phyloP scores from a whole-genome alignment of 306 rosid genomes.

The Castanea sativa region DNA sequence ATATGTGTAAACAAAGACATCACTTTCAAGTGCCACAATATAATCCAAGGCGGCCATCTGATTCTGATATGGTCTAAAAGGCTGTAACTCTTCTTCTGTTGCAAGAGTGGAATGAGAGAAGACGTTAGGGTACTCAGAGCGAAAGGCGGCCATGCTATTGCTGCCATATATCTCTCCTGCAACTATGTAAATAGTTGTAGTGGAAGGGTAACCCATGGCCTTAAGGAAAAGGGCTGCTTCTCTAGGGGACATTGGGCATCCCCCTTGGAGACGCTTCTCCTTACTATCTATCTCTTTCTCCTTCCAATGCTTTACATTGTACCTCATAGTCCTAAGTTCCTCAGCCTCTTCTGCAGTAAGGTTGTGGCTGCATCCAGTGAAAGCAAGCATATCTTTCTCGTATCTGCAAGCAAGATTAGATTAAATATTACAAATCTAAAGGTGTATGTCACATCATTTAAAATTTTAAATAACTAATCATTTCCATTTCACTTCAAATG shows the following conservation, averaged over 20 bases:
- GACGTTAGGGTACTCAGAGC: conserved; percentile 69
- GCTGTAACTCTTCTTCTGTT: conserved; percentile 72
- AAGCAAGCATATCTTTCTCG: conserved; percentile 99
- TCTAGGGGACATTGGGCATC: conserved; percentile 96
- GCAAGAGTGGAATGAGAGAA: conserved; percentile 83
- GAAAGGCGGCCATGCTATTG: conserved; percentile 69
- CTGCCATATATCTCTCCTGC: conserved; percentile 93
- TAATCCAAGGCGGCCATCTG: conserved; percentile 96
- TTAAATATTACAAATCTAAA: no score
- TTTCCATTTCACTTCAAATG: no score
- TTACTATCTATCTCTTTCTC: conserved; percentile 86
- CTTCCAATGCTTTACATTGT: conserved; percentile 94
- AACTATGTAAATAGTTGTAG: conserved; percentile 91
- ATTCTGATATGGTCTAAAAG: conserved; percentile 78
- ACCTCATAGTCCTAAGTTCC: conserved; percentile 81
- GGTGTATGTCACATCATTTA: no score
- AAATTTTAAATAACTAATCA: no score
- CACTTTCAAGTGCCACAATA: conserved; percentile 84
- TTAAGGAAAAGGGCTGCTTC: conserved; percentile 93
- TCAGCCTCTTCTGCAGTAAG: conserved; percentile 68
- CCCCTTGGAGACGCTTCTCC: conserved; percentile 73
- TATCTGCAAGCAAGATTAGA: conserved; percentile 48
- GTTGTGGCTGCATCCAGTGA: conserved; percentile 96
- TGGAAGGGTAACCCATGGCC: conserved; percentile 95
- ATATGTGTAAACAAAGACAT: conserved; percentile 89